These are phyloP conservation scores for Leccinum fallax DNA, from an alignment of 1,284 basidiomycete species.

Conservation along the genomic window DNA sequence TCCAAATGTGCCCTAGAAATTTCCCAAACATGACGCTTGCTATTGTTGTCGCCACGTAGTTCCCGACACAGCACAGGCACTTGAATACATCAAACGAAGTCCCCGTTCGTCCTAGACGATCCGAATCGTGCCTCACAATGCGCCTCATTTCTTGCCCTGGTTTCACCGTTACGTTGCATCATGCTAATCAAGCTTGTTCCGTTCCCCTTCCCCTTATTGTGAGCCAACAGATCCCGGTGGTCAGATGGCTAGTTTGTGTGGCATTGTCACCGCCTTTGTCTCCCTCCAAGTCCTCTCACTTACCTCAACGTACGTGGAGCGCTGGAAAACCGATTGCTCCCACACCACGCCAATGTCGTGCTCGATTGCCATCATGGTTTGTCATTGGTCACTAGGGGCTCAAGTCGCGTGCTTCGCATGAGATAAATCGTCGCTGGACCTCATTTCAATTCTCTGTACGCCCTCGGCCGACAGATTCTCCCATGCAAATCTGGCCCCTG, in stretches of 20 bases:
- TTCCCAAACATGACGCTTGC: constrained; percentile 4
- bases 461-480: constrained; percentile 19
- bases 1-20: neutral
- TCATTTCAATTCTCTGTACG: constrained; percentile 5
- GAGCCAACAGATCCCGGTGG: constrained; percentile 1
- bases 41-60: constrained; percentile 14
- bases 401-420: constrained; percentile 24
- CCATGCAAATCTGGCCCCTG: constrained; percentile 31
- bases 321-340: constrained; percentile 20
- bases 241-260: constrained; percentile 1
- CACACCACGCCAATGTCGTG: constrained; percentile 28
- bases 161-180: constrained; percentile 6
- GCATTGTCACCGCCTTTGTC: constrained; percentile 2
- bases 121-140: neutral
- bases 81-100: neutral
- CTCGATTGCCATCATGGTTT: constrained; percentile 14
- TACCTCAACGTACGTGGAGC: constrained; percentile 6
- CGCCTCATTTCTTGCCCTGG: constrained; percentile 13
- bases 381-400: constrained; percentile 19
- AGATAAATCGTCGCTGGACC: constrained; percentile 13
- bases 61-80: constrained; percentile 11
- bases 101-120: constrained; percentile 6
- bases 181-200: neutral
- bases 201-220: constrained; percentile 5
- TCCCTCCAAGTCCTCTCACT: neutral